Evolutionary conservation across 2,329 filamentous ascomycete species (phyloP).

Genomic region (Verticillium dahliae): DNA sequence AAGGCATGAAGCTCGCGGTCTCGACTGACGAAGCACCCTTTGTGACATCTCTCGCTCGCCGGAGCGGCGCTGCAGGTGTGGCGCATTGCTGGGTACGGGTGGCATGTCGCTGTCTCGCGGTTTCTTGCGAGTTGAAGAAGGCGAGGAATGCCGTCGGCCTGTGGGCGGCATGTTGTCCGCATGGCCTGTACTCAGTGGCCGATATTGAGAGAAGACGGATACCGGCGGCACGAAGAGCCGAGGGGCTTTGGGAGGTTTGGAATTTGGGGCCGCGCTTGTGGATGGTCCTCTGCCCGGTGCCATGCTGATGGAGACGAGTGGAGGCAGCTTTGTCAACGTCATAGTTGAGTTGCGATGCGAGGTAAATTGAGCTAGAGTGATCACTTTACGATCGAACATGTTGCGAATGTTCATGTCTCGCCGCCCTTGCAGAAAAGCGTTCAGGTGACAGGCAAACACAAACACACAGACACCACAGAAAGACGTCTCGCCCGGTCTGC

Average conservation of each 20-base stretch:
- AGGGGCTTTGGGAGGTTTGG: no score
- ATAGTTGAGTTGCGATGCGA: no score
- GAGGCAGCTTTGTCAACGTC: not conserved
- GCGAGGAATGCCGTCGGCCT: not conserved
- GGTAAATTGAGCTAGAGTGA: no score
- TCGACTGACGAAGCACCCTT: no score
- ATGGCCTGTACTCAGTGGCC: not conserved
- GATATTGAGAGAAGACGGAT: not conserved
- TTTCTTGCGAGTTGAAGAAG: not conserved
- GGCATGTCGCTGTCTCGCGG: not conserved
- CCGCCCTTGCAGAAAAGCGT: not conserved
- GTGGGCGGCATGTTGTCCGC: not conserved
- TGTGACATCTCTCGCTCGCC: not conserved
- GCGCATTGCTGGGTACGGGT: not conserved
- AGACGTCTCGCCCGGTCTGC: not conserved
- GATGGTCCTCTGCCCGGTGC: not conserved
- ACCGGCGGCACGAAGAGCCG: not conserved
- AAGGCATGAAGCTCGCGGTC: no score
- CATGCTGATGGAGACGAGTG: no score
- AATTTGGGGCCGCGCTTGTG: not conserved
- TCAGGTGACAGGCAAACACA: not conserved
- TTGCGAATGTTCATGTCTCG: not conserved
- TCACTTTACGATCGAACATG: no score
- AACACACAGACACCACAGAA: not conserved
- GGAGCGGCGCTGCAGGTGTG: not conserved